Conservation (phyloP, 805 yeast genomes). For the Kodamaea kakaduensis region DNA sequence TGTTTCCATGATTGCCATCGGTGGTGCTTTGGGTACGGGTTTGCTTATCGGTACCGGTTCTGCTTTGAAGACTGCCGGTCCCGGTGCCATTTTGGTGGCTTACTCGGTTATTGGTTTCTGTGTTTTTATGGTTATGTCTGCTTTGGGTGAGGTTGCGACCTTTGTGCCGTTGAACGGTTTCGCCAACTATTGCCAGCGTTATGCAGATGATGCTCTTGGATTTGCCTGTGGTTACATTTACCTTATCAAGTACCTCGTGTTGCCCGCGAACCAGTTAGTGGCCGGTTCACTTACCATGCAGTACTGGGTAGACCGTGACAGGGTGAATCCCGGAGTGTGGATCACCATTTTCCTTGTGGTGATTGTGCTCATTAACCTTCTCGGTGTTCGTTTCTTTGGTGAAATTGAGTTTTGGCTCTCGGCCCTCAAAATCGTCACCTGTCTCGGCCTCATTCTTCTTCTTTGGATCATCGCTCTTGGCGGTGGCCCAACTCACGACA, state of each 20-base stretch:
- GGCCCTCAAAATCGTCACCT: slow-evolving; percentile 58
- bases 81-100: slow-evolving; percentile 58
- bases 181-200: slow-evolving; percentile 60
- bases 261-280: slow-evolving; percentile 61
- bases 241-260: slow-evolving; percentile 50
- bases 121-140: slow-evolving; percentile 66
- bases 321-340: slow-evolving; percentile 56
- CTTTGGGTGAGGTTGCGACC: slow-evolving; percentile 67
- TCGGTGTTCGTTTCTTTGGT: slow-evolving; percentile 44
- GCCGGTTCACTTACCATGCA: slow-evolving; percentile 55
- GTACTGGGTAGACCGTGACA: slow-evolving; percentile 48
- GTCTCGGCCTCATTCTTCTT: slow-evolving; percentile 62
- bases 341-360: slow-evolving; percentile 45
- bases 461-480: slow-evolving; percentile 67
- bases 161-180: slow-evolving; percentile 67
- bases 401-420: slow-evolving; percentile 53
- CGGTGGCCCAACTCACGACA: slow-evolving; percentile 72
- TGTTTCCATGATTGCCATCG: slow-evolving; percentile 71
- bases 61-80: slow-evolving; percentile 69
- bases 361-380: slow-evolving; percentile 38
- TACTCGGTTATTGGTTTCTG: slow-evolving; percentile 68
- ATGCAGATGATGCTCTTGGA: slow-evolving; percentile 63
- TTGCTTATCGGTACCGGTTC: slow-evolving; percentile 73
- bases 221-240: slow-evolving; percentile 67
- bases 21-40: slow-evolving; percentile 83